Evolutionary conservation across 768 basidiomycete species (phyloP), one percentile per base, ranked within the genome.

Genomic region (Russula sp.): DNA sequence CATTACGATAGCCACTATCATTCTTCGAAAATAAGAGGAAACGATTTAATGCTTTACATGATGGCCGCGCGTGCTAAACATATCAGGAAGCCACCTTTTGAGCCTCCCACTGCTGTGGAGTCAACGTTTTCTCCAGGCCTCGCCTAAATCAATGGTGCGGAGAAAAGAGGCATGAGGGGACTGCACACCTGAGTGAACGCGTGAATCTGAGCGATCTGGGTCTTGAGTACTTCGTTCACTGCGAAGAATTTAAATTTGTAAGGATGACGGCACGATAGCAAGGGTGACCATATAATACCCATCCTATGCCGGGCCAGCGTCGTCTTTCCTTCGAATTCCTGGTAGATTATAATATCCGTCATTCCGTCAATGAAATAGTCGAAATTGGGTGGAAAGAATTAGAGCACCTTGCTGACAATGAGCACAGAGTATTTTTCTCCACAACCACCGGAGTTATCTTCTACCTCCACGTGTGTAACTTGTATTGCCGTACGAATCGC

Each of bases 141-240:
- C 32, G 51, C 11, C 36, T 65, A 7, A 52, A 50, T 46, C 16
- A 5, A 26, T 20, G 18, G 46, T 52, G 13, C 34, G 3, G 2
- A 1, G 40, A 32, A 36, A 32, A 61, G 38, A 34, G 58, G 54
- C 26, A 16, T 34, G 56, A 13, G 11, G 28, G 20, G 5, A 20
- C 40, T 6, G 28, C 76, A 58, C 68, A 91, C 92, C 85, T 94
- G 91, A 16, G 91, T 91, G 75, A 94, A 94, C 5, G 92, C 91
- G 69, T 94, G 91, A 82, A 94, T 86, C 62, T 87, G 83, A 0
- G 87, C 78, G 62, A 94, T 92, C 69, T 92, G 79, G 2, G 76
- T 76, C 76, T 89, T 92, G 70, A 94, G 72, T 10, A 86, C 71
- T 26, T 90, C 86, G 70, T 93, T 92, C 63, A 94, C 91, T 93